Base-by-base conservation (phyloP, 345 rosid genomes). In the Moringa oleifera region DNA sequence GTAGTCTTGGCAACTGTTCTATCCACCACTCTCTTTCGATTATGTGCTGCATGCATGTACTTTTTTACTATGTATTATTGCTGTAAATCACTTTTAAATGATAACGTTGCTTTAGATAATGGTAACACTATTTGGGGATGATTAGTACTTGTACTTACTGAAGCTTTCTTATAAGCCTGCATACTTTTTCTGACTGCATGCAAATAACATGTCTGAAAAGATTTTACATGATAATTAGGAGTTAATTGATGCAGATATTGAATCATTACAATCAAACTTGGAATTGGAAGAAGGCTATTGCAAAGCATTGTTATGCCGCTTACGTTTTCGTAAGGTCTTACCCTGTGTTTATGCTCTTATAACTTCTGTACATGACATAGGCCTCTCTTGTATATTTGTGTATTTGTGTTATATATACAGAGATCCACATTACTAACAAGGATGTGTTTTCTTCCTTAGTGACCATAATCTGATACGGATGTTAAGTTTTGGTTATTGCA, bases 301-400 rank as follows among this genome's bases (percentile, higher is more conserved):
- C 87, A 89, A 81, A 84, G 89, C 96, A 62, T 71, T 94, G 59
- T 76, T 88, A 67, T 91, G 95, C 78, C 89, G 99, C 77, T 69
- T 90, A 82, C 91, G 97, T 73, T 94, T 94, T 81, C 97, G 97
- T 88, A 90, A 94, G 99, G 99, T 94, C 87, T 90, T 81, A 66
- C 76, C 81, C 89, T 80, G 71, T 82, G 68, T 84, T 69, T 71
- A 50, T 76, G 61, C 71, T 68, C 64, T 66, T 66, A 68, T 45
- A 53, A 58, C 54, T 23, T 51, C 22, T 53, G 22, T 56, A 22
- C 18, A 52, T 31, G 37, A 23, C 18, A 73, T 19, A 17, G 62
- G 53, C 51, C 41, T 25, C 61, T 60, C 20, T 59, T 9, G 6
- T 33, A 23, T 28, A 12, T 25, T 51, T 61, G 23, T 62, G 71